Base-by-base conservation (phyloP, 441 rosid species). In the Populus tomentosa region DNA sequence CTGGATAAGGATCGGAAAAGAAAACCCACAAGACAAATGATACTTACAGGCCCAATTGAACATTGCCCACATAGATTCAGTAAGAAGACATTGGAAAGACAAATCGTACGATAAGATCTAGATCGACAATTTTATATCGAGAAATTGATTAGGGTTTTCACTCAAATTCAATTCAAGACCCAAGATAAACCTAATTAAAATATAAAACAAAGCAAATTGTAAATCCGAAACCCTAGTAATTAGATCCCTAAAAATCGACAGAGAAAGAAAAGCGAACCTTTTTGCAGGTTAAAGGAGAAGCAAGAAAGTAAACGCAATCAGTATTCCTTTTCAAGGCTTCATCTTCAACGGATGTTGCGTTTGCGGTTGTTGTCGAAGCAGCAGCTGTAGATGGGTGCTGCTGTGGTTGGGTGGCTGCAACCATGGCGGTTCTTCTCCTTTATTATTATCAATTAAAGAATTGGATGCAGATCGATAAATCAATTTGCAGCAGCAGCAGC, bases 251-350 rank as follows among this genome's bases (percentile, higher is more conserved):
- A 59, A 71, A 66, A n/a, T 65, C 5, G 53, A 74, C 23, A 74
- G 21, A 69, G 1, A 16, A 3, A 65, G 10, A 32, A 24, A 35
- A 63, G 14, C 21, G 30, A 28, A 28, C 30, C 30, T 28, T 28
- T 28, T 28, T 28, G 30, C 30, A 28, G 30, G 98, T 94, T 80
- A 91, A 28, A 28, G 30, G 99, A 75, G 98, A 92, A 18, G 99
- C 98, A 46, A 94, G 95, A 76, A 94, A 94, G 85, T 95, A 95
- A 81, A 95, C 98, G 80, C 99, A 95, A 88, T 95, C 99, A 63
- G 99, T 95, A 79, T 94, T 94, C 85, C 94, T 83, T 84, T 95
- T 95, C 85, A 89, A 80, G 50, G 93, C 94, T 74, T 94, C 99
- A 62, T 94, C 99, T 36, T 88, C 98, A 53, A 92, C 86, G 26